Percentiles rank a stretch among this genome's conserved stretches.
Conservation (phyloP, 2,329 filamentous ascomycete genomes). For the Colletotrichum trifolii region DNA sequence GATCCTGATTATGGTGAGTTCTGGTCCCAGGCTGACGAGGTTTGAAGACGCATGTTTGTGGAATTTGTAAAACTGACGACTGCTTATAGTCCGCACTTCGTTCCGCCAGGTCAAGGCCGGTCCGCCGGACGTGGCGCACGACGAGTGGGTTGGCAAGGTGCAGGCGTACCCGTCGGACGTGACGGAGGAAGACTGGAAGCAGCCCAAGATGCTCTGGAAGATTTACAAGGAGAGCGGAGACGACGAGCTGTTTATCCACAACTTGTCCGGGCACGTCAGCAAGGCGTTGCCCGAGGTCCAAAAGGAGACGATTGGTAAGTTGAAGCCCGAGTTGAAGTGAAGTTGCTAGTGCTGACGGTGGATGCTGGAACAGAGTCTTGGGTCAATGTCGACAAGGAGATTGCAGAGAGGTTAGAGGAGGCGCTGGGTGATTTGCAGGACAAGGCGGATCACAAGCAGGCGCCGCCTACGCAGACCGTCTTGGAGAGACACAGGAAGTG, state of each 20-base stretch:
- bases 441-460: not conserved
- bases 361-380: not conserved
- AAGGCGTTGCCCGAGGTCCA: slow-evolving; percentile 10
- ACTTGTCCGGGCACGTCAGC: slow-evolving; percentile 7
- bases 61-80: slow-evolving; percentile 41
- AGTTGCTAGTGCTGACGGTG: not conserved
- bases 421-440: not conserved
- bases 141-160: slow-evolving; percentile 16
- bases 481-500: not conserved
- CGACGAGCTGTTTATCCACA: slow-evolving; percentile 10
- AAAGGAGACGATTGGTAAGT: slow-evolving; percentile 15
- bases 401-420: slow-evolving; percentile 1
- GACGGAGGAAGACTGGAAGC: slow-evolving; percentile 17
- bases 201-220: slow-evolving; percentile 20
- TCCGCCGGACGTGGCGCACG: slow-evolving; percentile 6
- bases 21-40: no score
- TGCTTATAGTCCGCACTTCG: slow-evolving; percentile 40
- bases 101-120: slow-evolving; percentile 11
- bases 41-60: no score
- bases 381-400: slow-evolving; percentile 4
- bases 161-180: slow-evolving; percentile 12
- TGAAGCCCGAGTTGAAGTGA: no score
- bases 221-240: slow-evolving; percentile 15
- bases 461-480: not conserved
- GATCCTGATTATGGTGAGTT: slow-evolving; percentile 41